Percentiles rank a stretch among this genome's conserved stretches.
These are phyloP conservation scores for Iris macrosiphon DNA, from an alignment of 106 monocot species.

Conservation along the genomic window DNA sequence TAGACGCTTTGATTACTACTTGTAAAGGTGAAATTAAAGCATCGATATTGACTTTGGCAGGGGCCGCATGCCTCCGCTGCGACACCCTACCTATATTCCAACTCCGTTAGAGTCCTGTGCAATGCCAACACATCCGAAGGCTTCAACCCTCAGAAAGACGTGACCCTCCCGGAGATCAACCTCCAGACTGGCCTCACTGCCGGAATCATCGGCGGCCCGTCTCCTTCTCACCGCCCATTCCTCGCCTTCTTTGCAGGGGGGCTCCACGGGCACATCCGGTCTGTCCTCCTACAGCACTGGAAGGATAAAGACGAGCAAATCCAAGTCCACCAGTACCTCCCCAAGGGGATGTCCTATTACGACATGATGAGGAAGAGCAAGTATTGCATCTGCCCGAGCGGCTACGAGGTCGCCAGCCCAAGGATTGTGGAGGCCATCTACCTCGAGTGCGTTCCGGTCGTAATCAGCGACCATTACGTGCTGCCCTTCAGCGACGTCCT, in stretches of 20 bases:
- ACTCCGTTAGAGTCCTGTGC: constrained; percentile 82
- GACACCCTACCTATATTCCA: constrained; percentile 27
- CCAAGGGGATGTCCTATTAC: constrained; percentile 45
- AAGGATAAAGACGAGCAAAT: constrained; percentile 50
- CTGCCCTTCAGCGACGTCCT: constrained; percentile 82
- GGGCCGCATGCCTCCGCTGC: constrained; percentile 52
- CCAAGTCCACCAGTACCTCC: constrained; percentile 74
- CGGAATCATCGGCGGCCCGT: constrained; percentile 44
- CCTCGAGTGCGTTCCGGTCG: constrained; percentile 83
- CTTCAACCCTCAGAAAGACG: constrained; percentile 68
- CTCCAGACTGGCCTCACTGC: constrained; percentile 23
- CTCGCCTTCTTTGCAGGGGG: constrained; percentile 95
- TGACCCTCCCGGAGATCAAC: constrained; percentile 72
- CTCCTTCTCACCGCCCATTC: constrained; percentile 39
- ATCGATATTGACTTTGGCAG: too few relatives aligned
- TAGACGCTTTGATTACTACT: too few relatives aligned
- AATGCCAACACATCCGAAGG: constrained; percentile 90
- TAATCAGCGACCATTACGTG: constrained; percentile 60
- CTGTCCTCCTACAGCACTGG: constrained; percentile 65
- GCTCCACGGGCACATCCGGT: constrained; percentile 69
- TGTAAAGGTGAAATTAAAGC: too few relatives aligned
- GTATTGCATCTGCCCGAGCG: constrained; percentile 90
- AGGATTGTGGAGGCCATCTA: constrained; percentile 83
- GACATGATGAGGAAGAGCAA: constrained; percentile 77
- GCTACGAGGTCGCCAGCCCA: constrained; percentile 93